Evolutionary conservation across 306 rosid species (phyloP).

Genomic region (Fagus crenata): DNA sequence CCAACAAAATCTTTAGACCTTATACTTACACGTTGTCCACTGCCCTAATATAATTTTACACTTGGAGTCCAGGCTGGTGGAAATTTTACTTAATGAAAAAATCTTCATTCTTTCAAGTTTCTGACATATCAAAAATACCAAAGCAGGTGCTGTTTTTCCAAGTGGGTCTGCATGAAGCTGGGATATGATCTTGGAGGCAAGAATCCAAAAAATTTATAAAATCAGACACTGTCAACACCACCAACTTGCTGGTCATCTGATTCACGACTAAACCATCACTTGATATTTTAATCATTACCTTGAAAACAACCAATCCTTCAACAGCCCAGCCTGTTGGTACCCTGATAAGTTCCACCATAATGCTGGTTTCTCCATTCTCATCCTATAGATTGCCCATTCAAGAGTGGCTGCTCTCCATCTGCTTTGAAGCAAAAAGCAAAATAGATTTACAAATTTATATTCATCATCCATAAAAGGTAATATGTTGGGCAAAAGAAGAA

Average conservation of each 20-base stretch:
- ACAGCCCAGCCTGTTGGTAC: not conserved
- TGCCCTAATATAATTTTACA: constrained; percentile 26
- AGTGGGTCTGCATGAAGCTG: not conserved
- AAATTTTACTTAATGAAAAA: not conserved
- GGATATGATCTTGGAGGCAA: not conserved
- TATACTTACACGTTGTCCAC: not conserved
- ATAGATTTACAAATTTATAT: not conserved
- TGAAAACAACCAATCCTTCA: constrained; percentile 15
- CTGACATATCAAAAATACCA: not conserved
- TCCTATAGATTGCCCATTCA: constrained; percentile 46
- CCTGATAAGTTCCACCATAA: not conserved
- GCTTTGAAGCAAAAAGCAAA: constrained; percentile 24
- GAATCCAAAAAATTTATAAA: constrained; percentile 9
- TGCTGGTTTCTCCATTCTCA: constrained; percentile 22
- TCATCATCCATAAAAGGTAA: not conserved
- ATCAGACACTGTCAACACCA: constrained; percentile 16
- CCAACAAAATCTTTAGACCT: not conserved
- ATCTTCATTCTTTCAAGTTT: not conserved
- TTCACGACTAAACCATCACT: constrained; percentile 8
- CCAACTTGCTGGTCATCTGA: constrained; percentile 8
- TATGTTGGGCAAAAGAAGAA: not conserved
- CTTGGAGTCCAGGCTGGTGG: constrained; percentile 10
- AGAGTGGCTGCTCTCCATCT: constrained; percentile 55
- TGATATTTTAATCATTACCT: constrained; percentile 15
- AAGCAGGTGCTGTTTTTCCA: not conserved